These are phyloP conservation scores for Neurospora sp. DNA, from an alignment of 495 filamentous ascomycete species.

Conservation along the genomic window DNA sequence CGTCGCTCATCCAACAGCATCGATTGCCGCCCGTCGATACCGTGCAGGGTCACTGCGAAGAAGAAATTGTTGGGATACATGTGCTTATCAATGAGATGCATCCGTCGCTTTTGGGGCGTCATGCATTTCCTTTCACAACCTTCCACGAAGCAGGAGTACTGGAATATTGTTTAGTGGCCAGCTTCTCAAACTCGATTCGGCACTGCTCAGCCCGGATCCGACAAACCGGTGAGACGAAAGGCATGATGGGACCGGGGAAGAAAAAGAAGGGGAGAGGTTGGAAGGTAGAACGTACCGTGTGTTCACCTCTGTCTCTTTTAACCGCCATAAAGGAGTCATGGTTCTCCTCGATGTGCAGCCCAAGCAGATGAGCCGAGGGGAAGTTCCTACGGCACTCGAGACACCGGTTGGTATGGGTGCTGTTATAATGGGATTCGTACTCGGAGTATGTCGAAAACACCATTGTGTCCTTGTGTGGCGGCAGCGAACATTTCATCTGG, in stretches of 20 bases:
- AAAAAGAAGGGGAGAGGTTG: neutral
- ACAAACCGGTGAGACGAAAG: neutral
- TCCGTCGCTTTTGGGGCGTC: constrained; percentile 69
- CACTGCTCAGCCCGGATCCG: neutral
- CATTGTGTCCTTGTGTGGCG: constrained; percentile 60
- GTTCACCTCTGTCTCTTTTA: constrained; percentile 69
- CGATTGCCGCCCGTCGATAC: constrained; percentile 74
- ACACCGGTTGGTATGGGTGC: constrained; percentile 77
- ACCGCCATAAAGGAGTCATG: constrained; percentile 72
- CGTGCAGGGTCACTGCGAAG: constrained; percentile 77
- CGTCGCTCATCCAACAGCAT: constrained; percentile 50
- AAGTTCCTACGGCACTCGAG: constrained; percentile 72
- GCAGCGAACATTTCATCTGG: constrained; percentile 68
- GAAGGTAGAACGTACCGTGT: constrained; percentile 53
- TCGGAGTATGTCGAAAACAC: constrained; percentile 66
- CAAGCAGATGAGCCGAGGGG: constrained; percentile 58
- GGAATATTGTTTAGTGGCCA: constrained; percentile 1
- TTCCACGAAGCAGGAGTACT: constrained; percentile 87
- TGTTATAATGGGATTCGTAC: constrained; percentile 78
- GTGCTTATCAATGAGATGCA: constrained; percentile 90
- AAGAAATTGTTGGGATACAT: constrained; percentile 88
- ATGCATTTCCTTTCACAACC: constrained; percentile 79
- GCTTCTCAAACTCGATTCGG: neutral
- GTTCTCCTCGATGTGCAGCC: constrained; percentile 82
- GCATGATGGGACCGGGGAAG: neutral